phyloP scores from a whole-genome alignment of 2,329 filamentous ascomycete species.

The Neonectria sp. region DNA sequence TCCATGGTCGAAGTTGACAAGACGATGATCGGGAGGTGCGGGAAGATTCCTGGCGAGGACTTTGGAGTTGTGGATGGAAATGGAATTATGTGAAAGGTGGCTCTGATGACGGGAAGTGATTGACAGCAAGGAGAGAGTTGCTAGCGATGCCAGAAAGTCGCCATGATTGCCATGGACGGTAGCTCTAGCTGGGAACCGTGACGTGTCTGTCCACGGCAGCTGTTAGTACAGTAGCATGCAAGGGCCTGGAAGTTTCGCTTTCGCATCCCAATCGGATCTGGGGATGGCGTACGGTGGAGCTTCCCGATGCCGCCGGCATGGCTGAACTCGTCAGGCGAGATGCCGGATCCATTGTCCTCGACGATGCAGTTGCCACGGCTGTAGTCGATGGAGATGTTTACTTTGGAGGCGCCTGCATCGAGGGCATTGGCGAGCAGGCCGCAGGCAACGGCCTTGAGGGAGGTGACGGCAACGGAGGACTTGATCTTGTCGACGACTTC shows the following conservation, averaged over 20 bases:
- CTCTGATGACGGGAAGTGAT: conserved; percentile 79
- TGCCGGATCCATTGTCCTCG: conserved; percentile 89
- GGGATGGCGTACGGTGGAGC: conserved; percentile 73
- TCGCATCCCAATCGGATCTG: background rate
- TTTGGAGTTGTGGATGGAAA: conserved; percentile 80
- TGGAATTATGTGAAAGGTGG: conserved; percentile 73
- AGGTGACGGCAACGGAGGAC: conserved; percentile 85
- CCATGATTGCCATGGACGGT: conserved; percentile 78
- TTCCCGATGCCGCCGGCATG: conserved; percentile 79
- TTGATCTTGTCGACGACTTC: conserved; percentile 84
- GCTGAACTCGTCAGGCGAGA: conserved; percentile 80
- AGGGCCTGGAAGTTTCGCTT: background rate
- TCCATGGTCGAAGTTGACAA: conserved; percentile 74
- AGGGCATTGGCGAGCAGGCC: conserved; percentile 88
- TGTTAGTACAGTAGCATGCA: conserved; percentile 9
- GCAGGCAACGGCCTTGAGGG: conserved; percentile 78
- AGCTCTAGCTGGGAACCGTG: conserved; percentile 70
- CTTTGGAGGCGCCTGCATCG: conserved; percentile 80
- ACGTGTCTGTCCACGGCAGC: conserved; percentile 75
- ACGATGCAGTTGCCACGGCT: conserved; percentile 81
- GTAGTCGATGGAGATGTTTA: conserved; percentile 83
- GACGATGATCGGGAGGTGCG: conserved; percentile 69
- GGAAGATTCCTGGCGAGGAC: conserved; percentile 76
- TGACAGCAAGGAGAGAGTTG: conserved; percentile 81
- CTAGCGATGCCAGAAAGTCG: conserved; percentile 83